phyloP scores from a whole-genome alignment of 2,329 filamentous ascomycete genomes.

The Albophoma yamanashiensis region DNA sequence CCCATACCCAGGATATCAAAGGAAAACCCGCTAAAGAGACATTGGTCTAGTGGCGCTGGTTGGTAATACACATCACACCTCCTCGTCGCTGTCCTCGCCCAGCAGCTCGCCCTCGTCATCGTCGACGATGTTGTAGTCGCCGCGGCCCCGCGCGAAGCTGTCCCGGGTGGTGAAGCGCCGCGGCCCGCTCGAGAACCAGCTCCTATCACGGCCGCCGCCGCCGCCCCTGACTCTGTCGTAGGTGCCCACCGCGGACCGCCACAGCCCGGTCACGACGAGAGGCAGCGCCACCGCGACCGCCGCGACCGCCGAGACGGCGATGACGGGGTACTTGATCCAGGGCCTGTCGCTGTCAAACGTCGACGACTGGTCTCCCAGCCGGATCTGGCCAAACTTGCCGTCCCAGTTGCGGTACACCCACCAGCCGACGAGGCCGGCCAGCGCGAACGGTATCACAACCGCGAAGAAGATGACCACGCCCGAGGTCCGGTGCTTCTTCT shows the following conservation, averaged over 20 bases:
- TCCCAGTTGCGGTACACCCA: constrained; percentile 80
- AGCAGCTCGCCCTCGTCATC: constrained; percentile 91
- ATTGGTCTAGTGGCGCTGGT: neutral
- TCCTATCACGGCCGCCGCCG: constrained; percentile 36
- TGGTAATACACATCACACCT: constrained; percentile 36
- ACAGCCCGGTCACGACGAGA: constrained; percentile 60
- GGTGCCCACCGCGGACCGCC: constrained; percentile 49
- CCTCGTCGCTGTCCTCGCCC: constrained; percentile 88
- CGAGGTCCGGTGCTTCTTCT: constrained; percentile 57
- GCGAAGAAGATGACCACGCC: constrained; percentile 77
- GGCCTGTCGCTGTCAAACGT: constrained; percentile 59
- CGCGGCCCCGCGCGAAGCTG: constrained; percentile 75
- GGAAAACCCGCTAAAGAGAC: neutral
- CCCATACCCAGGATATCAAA: neutral
- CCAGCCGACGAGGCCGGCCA: constrained; percentile 67
- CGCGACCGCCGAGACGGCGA: constrained; percentile 54
- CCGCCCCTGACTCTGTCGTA: constrained; percentile 40
- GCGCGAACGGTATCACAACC: constrained; percentile 61
- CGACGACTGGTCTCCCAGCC: constrained; percentile 60
- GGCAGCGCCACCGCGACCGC: constrained; percentile 55
- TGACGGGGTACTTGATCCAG: constrained; percentile 75
- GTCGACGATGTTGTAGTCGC: constrained; percentile 83
- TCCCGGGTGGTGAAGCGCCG: constrained; percentile 78
- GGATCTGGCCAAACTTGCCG: constrained; percentile 84
- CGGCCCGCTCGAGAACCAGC: constrained; percentile 44